Evolutionary conservation across 495 filamentous ascomycete genomes (phyloP), one percentile per base, ranked within the genome.

Genomic region (Penicillium arizonense): DNA sequence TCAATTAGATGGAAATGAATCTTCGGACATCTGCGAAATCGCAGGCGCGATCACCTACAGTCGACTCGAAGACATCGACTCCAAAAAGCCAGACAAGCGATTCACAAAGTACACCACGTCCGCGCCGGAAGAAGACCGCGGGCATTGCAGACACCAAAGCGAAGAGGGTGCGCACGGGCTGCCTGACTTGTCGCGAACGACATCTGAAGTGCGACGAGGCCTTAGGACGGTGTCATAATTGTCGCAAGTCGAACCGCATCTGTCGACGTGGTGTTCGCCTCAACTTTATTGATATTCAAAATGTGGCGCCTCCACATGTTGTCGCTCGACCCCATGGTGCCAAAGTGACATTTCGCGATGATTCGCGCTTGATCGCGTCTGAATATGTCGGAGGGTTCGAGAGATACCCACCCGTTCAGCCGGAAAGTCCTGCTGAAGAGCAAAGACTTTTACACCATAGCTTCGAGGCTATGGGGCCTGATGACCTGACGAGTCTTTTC

Each of bases 261-360:
- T 98, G 94, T 77, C 88, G 91, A 65, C 81, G 92, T 38, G 94
- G 94, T 11, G 75, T 97, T 18, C 81, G 90, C 34, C 78, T 98
- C 36, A 98, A 97, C 65, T 98, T 96, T 62, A 92, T 96, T 57
- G 92, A 97, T 62, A 89, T 84, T 7, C 83, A 87, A 48, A 84
- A 85, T 40, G 82, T 86, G 59, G 77, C 76, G 11, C 90, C 90
- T 30, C 89, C 89, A 0, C 67, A 74, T 48, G 73, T 81, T 36
- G 63, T 87, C 40, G 77, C 79, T 18, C 83, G 77, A 2, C 81
- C 84, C 5, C 67, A 78, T 3, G 85, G 89, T 12, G 89, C 87
- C 79, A 79, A 80, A 61, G 84, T 91, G 72, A 78, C 55, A 56
- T 96, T 98, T 56, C 80, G 87, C 55, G 94, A 97, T 63, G 91